phyloP scores from a whole-genome alignment of 2,329 filamentous ascomycete genomes.

The Monascus ruber region DNA sequence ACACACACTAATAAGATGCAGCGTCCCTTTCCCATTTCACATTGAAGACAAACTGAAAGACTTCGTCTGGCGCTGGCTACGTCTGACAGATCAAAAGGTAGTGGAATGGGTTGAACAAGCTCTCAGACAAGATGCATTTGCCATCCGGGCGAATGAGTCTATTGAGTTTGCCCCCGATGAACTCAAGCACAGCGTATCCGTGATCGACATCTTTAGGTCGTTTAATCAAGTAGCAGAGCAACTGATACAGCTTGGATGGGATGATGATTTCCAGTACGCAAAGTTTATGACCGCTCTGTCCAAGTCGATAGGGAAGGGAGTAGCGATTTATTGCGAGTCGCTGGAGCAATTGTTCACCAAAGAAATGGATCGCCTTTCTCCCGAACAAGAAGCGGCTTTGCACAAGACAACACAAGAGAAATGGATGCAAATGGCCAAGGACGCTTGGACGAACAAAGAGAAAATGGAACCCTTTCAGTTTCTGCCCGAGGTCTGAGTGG shows the following conservation, averaged over 20 bases:
- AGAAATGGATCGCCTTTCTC: slow-evolving; percentile 88
- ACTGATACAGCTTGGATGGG: slow-evolving; percentile 77
- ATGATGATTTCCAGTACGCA: slow-evolving; percentile 84
- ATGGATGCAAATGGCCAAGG: slow-evolving; percentile 85
- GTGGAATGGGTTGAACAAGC: slow-evolving; percentile 78
- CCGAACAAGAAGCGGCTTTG: slow-evolving; percentile 69
- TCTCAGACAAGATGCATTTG: slow-evolving; percentile 80
- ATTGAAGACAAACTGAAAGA: slow-evolving; percentile 76
- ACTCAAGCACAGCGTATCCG: slow-evolving; percentile 81
- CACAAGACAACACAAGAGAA: slow-evolving; percentile 79
- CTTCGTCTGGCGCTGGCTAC: slow-evolving; percentile 95
- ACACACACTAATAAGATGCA: slow-evolving; percentile 23
- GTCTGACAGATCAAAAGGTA: slow-evolving; percentile 66
- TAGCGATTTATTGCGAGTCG: slow-evolving; percentile 83
- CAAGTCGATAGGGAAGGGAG: slow-evolving; percentile 69
- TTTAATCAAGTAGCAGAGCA: slow-evolving; percentile 89
- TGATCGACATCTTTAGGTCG: slow-evolving; percentile 85
- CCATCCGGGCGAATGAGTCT: slow-evolving; percentile 55
- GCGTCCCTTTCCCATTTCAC: slow-evolving; percentile 64
- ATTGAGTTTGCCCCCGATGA: slow-evolving; percentile 59
- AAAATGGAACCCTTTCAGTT: slow-evolving; percentile 96
- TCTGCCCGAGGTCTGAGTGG: slow-evolving; percentile 62
- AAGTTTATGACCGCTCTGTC: slow-evolving; percentile 93
- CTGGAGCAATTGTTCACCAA: slow-evolving; percentile 73
- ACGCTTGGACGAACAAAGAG: slow-evolving; percentile 83